Conservation (phyloP, 2,329 filamentous ascomycete species). For the Xylaria polymorpha region DNA sequence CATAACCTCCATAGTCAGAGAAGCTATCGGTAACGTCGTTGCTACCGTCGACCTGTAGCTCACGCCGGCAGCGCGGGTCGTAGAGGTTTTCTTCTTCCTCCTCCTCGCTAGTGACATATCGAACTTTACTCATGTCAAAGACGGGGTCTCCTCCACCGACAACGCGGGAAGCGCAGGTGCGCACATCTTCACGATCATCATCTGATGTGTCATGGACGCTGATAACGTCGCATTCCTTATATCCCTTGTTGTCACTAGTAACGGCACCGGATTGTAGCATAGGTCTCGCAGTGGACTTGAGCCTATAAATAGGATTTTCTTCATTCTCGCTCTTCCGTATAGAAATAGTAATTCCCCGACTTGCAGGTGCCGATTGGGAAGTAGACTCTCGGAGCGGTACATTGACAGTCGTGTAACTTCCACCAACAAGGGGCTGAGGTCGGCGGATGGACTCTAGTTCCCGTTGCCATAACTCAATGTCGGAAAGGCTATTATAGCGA, state of each 20-base stretch:
- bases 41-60: neutral
- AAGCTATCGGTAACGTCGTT: neutral
- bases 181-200: neutral
- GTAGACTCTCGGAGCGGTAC: conserved; percentile 17
- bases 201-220: conserved; percentile 25
- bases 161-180: neutral
- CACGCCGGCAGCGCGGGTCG: neutral
- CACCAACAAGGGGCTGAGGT: conserved; percentile 11
- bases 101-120: neutral
- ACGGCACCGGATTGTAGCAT: too few relatives aligned
- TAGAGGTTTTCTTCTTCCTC: neutral
- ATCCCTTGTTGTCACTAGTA: neutral
- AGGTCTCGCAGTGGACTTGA: neutral
- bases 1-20: neutral
- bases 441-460: conserved; percentile 34
- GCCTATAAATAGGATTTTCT: neutral
- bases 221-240: neutral
- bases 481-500: neutral
- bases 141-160: conserved; percentile 17
- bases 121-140: neutral
- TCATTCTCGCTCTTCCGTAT: neutral
- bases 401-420: conserved; percentile 17
- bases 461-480: conserved; percentile 28
- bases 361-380: neutral
- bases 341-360: neutral